These are phyloP conservation scores for Monosporascus sp. DNA, from an alignment of 2,329 filamentous ascomycete species.

Conservation along the genomic window DNA sequence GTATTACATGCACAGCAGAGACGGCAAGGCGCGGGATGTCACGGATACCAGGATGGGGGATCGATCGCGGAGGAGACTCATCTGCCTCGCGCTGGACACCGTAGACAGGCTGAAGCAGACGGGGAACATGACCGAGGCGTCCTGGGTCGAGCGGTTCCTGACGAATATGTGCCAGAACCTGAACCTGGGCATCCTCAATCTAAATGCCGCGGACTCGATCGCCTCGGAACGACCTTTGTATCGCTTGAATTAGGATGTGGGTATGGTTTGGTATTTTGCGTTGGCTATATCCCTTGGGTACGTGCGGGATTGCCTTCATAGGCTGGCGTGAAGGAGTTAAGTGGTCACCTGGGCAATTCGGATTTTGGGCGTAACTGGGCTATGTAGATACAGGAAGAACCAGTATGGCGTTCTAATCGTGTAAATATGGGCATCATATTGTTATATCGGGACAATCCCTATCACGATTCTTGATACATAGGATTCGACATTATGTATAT, in stretches of 20 bases:
- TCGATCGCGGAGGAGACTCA: conserved; percentile 4
- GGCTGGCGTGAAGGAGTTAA: conserved; percentile 11
- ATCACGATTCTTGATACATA: no score
- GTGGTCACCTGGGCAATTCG: no score
- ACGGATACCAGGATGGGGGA: background rate
- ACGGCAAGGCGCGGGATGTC: conserved; percentile 2
- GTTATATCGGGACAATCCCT: no score
- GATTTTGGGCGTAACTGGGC: no score
- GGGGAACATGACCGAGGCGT: conserved; percentile 16
- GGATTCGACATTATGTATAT: no score
- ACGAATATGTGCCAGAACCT: conserved; percentile 12
- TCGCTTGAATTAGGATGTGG: conserved; percentile 1
- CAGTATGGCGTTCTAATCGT: no score
- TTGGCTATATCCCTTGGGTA: no score
- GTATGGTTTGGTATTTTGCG: conserved; percentile 1
- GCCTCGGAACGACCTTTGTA: conserved; percentile 7
- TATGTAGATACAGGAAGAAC: no score
- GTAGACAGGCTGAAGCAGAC: conserved; percentile 16
- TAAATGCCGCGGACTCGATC: conserved; percentile 4
- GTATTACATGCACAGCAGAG: conserved; percentile 31
- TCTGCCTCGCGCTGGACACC: conserved; percentile 20
- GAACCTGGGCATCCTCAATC: conserved; percentile 12
- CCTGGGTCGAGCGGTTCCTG: conserved; percentile 20
- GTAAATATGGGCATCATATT: no score
- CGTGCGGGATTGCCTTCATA: background rate